Percentiles rank a stretch among this genome's conserved stretches.
Conservation (phyloP, 352 stramenopile genomes). For the Pythium volutum region DNA sequence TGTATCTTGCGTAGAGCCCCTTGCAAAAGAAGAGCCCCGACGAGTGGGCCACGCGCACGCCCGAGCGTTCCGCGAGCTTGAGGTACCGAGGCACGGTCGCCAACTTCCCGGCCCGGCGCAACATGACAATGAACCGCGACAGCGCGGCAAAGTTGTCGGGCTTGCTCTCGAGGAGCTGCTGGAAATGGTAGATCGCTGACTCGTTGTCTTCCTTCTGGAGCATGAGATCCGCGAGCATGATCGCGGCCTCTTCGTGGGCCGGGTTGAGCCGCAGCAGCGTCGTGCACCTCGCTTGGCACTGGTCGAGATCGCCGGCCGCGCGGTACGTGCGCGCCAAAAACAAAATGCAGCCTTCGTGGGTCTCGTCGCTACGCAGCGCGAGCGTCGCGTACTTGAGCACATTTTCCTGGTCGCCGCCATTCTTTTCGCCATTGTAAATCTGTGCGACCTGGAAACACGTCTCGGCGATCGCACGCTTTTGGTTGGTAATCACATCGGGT, state of each 20-base stretch:
- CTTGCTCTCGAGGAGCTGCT: slow-evolving; percentile 86
- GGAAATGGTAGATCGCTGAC: slow-evolving; percentile 86
- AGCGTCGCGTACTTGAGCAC: slow-evolving; percentile 79
- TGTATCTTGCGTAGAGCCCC: slow-evolving; percentile 86
- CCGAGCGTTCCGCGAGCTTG: slow-evolving; percentile 70
- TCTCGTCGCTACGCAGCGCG: slow-evolving; percentile 71
- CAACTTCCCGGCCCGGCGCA: slow-evolving; percentile 85
- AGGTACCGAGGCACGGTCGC: slow-evolving; percentile 66
- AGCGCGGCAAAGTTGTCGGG: slow-evolving; percentile 90
- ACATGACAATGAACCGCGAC: slow-evolving; percentile 84
- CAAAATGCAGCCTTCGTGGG: slow-evolving; percentile 84
- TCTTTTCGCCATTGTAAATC: slow-evolving; percentile 49
- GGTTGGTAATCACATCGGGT: slow-evolving; percentile 69
- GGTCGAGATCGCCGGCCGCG: slow-evolving; percentile 70
- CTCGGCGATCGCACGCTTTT: slow-evolving; percentile 71
- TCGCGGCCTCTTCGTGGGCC: slow-evolving; percentile 77
- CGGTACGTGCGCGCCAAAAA: slow-evolving; percentile 74
- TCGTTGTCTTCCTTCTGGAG: slow-evolving; percentile 89
- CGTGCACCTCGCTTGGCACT: slow-evolving; percentile 85
- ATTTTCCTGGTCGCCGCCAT: slow-evolving; percentile 42
- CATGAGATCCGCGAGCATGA: slow-evolving; percentile 91
- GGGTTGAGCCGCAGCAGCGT: slow-evolving; percentile 80
- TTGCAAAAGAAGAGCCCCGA: slow-evolving; percentile 90
- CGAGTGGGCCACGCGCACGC: slow-evolving; percentile 71
- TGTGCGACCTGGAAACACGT: slow-evolving; percentile 83